phyloP scores from a whole-genome alignment of 164 flowering plant genomes.

The Warburgia ugandensis region DNA sequence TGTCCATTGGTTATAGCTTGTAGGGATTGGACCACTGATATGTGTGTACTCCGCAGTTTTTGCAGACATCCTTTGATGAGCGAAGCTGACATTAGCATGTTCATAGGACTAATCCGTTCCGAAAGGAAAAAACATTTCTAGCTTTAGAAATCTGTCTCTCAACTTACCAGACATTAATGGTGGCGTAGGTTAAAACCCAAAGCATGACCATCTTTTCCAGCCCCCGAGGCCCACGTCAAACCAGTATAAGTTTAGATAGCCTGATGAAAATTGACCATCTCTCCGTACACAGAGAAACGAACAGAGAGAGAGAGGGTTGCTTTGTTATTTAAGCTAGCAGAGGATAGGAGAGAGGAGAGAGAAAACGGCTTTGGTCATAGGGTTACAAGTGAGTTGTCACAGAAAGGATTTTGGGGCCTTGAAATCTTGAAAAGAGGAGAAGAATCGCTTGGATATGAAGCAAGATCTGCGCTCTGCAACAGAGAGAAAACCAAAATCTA shows the following conservation, averaged over 20 bases:
- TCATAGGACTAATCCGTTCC: background rate
- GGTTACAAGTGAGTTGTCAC: slow-evolving; percentile 13
- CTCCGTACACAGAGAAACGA: too few species aligned
- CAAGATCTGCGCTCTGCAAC: slow-evolving; percentile 18
- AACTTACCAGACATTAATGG: background rate
- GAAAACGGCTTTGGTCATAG: background rate
- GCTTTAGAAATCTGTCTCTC: background rate
- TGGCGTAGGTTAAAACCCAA: background rate
- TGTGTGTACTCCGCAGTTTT: background rate
- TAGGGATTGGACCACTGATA: background rate
- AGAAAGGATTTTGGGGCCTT: background rate
- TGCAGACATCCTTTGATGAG: background rate
- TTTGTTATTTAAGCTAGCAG: slow-evolving; percentile 8
- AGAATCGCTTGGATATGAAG: slow-evolving; percentile 27
- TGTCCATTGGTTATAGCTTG: background rate
- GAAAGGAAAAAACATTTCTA: background rate
- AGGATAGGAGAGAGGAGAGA: background rate
- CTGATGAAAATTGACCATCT: too few species aligned
- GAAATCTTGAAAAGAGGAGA: slow-evolving; percentile 16
- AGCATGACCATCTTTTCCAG: background rate
- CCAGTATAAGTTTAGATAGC: too few species aligned
- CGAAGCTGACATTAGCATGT: background rate
- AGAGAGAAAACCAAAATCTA: slow-evolving; percentile 2
- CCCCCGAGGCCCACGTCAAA: too few species aligned
- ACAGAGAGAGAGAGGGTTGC: too few species aligned